Conservation (phyloP, 176 grass and related monocot species). For the Rhynchospora pubera region DNA sequence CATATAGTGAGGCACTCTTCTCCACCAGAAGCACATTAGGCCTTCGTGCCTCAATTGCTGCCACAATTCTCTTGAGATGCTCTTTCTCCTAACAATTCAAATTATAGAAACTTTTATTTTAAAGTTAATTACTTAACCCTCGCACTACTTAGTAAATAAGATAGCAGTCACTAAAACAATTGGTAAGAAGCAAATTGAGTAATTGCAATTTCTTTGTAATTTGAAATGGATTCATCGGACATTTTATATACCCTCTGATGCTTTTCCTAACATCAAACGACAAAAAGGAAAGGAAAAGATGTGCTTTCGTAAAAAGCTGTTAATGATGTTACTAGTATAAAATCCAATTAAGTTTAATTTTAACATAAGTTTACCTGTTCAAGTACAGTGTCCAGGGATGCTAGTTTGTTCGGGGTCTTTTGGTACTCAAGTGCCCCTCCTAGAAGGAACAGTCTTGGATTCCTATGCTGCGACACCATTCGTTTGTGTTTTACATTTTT, state of each 20-base stretch:
- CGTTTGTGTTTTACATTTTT: conserved; percentile 99
- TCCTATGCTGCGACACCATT: conserved; percentile 86
- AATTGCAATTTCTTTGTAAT: neutral
- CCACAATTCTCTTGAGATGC: conserved; percentile 65
- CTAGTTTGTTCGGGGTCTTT: conserved; percentile 73
- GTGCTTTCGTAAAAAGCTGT: neutral
- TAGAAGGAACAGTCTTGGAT: conserved; percentile 87
- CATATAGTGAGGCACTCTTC: conserved; percentile 79
- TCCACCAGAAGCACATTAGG: conserved; percentile 96
- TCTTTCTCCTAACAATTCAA: conserved; percentile 59
- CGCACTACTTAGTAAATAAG: conserved; percentile 4
- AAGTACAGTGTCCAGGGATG: conserved; percentile 71
- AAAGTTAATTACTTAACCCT: neutral
- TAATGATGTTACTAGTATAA: neutral
- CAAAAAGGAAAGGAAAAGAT: neutral
- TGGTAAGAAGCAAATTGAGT: neutral
- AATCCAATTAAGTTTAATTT: neutral
- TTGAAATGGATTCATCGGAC: neutral
- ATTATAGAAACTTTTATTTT: conserved; percentile 14
- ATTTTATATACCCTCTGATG: neutral
- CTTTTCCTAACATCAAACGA: neutral
- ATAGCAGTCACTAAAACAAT: neutral
- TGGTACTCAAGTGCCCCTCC: conserved; percentile 87
- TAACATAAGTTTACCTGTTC: conserved; percentile 42
- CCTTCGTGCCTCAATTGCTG: conserved; percentile 56